Evolutionary conservation across 2,329 filamentous ascomycete species (phyloP).

Genomic region (Aspergillus puulaauensis): DNA sequence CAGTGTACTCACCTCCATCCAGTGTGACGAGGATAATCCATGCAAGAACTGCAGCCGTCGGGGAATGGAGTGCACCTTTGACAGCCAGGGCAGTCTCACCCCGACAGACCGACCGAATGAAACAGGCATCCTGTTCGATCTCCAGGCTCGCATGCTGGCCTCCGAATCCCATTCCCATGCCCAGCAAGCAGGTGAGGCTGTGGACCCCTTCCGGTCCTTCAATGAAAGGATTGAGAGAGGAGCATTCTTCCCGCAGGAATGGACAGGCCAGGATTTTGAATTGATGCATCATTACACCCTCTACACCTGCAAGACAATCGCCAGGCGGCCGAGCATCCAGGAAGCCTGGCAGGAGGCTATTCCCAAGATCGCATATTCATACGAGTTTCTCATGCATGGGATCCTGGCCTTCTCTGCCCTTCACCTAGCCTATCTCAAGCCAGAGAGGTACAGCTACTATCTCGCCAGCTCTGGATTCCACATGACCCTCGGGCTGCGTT

Average conservation of each 20-base stretch:
- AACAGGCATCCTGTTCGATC: conserved; percentile 1
- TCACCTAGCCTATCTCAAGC: conserved; percentile 14
- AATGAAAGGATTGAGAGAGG: not conserved
- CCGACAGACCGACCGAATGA: conserved; percentile 5
- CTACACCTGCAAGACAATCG: conserved; percentile 26
- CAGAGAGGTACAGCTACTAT: conserved; percentile 17
- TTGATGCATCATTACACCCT: conserved; percentile 45
- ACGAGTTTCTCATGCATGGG: conserved; percentile 6
- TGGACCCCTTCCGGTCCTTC: too few relatives aligned
- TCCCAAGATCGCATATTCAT: not conserved
- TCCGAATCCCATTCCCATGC: not conserved
- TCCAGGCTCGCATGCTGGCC: not conserved
- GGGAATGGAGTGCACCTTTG: conserved; percentile 16
- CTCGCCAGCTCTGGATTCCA: conserved; percentile 16
- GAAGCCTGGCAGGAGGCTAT: not conserved
- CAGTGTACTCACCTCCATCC: too few relatives aligned
- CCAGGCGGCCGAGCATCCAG: conserved; percentile 10
- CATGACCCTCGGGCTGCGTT: conserved; percentile 16
- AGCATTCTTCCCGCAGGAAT: conserved; percentile 6
- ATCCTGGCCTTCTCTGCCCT: conserved; percentile 3
- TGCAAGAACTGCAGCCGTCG: conserved; percentile 28
- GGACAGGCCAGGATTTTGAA: conserved; percentile 25
- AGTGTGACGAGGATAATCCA: conserved; percentile 29
- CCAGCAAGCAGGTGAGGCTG: too few relatives aligned
- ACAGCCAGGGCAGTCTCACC: not conserved